Percentiles rank a stretch among this genome's conserved stretches.
phyloP scores from a whole-genome alignment of 257 asterid genomes.

The Misopates orontium region DNA sequence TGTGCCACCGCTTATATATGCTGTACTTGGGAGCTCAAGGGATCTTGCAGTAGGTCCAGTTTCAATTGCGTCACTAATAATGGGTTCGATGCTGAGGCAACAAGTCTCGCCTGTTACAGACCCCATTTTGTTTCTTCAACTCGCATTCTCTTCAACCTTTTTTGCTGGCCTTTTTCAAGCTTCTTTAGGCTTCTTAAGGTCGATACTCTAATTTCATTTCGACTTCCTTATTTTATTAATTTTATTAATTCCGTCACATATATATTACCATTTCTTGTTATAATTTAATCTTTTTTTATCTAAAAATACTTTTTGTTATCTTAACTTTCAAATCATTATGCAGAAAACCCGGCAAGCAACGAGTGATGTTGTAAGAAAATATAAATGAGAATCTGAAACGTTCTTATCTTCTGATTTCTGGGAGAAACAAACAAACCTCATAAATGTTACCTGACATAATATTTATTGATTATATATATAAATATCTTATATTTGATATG shows the following conservation, averaged over 20 bases:
- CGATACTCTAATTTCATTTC: not conserved
- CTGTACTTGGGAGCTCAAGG: conserved; percentile 87
- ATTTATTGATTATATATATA: not conserved
- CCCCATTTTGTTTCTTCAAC: conserved; percentile 72
- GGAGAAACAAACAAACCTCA: conserved; percentile 5
- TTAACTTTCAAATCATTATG: too few relatives aligned
- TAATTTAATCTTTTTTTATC: too few relatives aligned
- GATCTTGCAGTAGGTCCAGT: conserved; percentile 94
- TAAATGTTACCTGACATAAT: conserved; percentile 18
- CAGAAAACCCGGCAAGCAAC: too few relatives aligned
- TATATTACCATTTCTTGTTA: too few relatives aligned
- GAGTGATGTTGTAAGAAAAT: too few relatives aligned
- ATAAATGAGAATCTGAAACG: too few relatives aligned
- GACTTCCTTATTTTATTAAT: not conserved
- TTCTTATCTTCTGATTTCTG: not conserved
- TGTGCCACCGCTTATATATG: conserved; percentile 83
- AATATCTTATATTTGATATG: not conserved
- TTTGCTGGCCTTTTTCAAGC: conserved; percentile 91
- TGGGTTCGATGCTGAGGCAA: conserved; percentile 83
- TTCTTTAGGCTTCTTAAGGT: conserved; percentile 78
- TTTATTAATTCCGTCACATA: not conserved
- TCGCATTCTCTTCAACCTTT: conserved; percentile 75
- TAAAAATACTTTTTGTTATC: too few relatives aligned
- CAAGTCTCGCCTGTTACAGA: conserved; percentile 60
- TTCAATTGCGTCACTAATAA: conserved; percentile 72